Base-by-base conservation (phyloP, 257 asterid genomes). In the Solanum microdontum region DNA sequence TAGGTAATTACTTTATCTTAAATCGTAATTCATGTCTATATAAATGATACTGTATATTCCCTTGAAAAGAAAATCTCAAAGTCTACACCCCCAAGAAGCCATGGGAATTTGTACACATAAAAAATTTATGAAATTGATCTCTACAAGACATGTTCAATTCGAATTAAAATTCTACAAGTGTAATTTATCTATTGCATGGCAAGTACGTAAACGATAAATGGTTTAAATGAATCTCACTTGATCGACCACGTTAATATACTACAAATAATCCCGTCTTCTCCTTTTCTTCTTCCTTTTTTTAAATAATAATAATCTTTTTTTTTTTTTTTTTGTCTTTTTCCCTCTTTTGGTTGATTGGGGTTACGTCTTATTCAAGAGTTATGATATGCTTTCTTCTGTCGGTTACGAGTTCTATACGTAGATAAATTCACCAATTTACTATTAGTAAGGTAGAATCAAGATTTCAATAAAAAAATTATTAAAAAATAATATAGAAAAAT, bases 81-180 rank as follows among this genome's bases (percentile, higher is more conserved):
- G 19, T 48, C 8, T 48, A 55, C 24, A 55, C 64, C n/a, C 62
- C 4, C 3, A 51, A 51, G 1, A 51, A 55, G n/a, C 2, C 11
- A 55, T 55, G 10, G 64, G 24, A 21, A 55, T 55, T 55, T 55
- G 0, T 55, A 19, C n/a, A 55, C 4, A 55, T 55, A 2, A 55
- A 51, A 55, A 17, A 6, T 0, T 55, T 55, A 55, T 55, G 8
- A 17, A 55, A 55, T 0, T 15, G 0, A 48, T 13, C 0, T 17
- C 1, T 55, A 17, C 4, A 2, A 17, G 0, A 55, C 0, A 0
- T 55, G 11, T 17, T 17, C 0, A 17, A 17, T 17, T 7, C 1
- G 2, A 55, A 7, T 55, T 7, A 0, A 17, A 19, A 55, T 8
- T 45, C 1, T 48, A 48, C 55, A 13, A 77, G 24, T 24, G 8